Base-by-base conservation (phyloP, 352 stramenopile species). In the Phytophthora melonis region DNA sequence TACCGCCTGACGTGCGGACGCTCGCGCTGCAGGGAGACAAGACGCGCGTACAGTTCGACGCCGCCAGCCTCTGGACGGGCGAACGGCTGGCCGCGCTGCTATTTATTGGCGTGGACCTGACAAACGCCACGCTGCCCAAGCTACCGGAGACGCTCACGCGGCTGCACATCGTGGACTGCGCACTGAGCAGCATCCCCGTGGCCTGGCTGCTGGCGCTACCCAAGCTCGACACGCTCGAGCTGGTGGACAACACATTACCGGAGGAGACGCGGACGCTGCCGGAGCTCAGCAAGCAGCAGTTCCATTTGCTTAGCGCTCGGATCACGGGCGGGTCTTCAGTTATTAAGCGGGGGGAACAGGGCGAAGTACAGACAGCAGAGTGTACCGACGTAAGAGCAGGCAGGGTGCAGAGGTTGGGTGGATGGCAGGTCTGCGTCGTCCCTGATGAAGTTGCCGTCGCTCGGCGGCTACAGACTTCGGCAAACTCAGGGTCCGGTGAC, bases 101-200 rank as follows among this genome's bases (percentile, higher is more conserved):
- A 71, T 80, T 86, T 74, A 76, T 78, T 67, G 79, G 79, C 13
- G 55, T 86, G 34, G 67, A 83, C 58, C 34, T 86, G 49, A 63
- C 66, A 1, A 64, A 75, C 41, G 10, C 66, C 3, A 41, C 58
- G 36, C 54, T 86, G 1, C 76, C 76, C 3, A 27, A n/a, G 25
- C 63, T 82, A 3, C 76, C 79, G 7, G 7, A 16, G 1, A 76
- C 74, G 16, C 59, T 86, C 13, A 58, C 16, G 5, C 41, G 71
- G 2, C 49, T 83, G 53, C 63, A 71, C 1, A 66, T 86, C 23
- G 63, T 70, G 36, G 30, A 70, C 47, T 83, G 76, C 41, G 67
- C 75, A 19, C 21, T 86, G 2, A 32, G 59, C 2, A 47, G 23
- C 5, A 16, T 83, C n/a, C 66, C 76, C 1, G 36, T 78, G 14